Evolutionary conservation across 2,329 filamentous ascomycete species (phyloP), one percentile per base, ranked within the genome.

Genomic region (Knufia petricola): DNA sequence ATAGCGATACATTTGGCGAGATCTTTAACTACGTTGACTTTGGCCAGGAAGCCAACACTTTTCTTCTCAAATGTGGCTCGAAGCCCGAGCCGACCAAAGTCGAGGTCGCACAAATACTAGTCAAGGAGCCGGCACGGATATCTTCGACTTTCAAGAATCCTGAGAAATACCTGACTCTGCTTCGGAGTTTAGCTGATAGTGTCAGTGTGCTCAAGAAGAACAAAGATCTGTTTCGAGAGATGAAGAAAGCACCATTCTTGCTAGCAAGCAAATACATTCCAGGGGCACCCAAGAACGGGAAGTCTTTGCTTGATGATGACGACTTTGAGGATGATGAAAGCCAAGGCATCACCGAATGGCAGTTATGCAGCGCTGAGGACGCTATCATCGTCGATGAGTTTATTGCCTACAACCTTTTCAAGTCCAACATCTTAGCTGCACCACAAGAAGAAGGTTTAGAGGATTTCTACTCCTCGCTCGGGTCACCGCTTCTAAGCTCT

Each of bases 21-120:
- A 94, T 98, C 26, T 95, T 98, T 57, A 88, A 96, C 62, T 98
- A 95, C 65, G 89, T 96, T 12, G 86, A 96, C 63, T 98, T 95
- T 68, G 88, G 90, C 0, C 70, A 75, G 28, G 82, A 90, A 61
- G 90, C 87, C 1, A 96, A 96, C 60, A 74, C 84, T 0, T 98
- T 98, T 60, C 69, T 98, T 15, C 78, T 88, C 58, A 85, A 86
- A 53, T 87, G 89, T 55, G 92, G 92, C 8, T 90, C 88, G 2
- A 95, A 94, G 66, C 82, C 79, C 54, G 90, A 98, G 64, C 92
- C 92, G 3, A 94, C 84, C 2, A 92, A 86, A 58, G 64, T 78
- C 2, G 92, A 98, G 64, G 78, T 98, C 56, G 90, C 89, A 3
- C 75, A 79, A 32, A 80, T 94, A 65, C 76, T 92, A n/a, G 86